A percentile compares a stretch with the other conserved stretches of the same genome.
phyloP scores from a whole-genome alignment of 441 rosid genomes.

The Populus hybrid region DNA sequence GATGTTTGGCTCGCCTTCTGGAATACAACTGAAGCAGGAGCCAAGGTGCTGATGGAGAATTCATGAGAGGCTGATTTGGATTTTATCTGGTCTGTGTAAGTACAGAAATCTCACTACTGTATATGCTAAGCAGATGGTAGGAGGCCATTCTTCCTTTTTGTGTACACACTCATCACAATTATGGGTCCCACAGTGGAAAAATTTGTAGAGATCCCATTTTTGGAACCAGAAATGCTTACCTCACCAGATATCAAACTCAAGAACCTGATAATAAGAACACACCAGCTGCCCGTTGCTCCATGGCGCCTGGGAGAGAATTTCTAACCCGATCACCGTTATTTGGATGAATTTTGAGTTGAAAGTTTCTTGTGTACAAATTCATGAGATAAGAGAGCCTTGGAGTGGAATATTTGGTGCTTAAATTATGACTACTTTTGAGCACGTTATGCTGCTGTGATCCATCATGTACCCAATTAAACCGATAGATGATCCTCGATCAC shows the following conservation, averaged over 20 bases:
- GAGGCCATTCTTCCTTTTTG: slow-evolving; percentile 28
- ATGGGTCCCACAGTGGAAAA: slow-evolving; percentile 30
- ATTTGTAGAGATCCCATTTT: slow-evolving; percentile 45
- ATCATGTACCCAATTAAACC: background rate
- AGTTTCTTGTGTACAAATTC: slow-evolving; percentile 35
- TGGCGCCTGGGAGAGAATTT: slow-evolving; percentile 18
- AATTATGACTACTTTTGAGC: slow-evolving; percentile 11
- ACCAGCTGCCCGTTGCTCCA: slow-evolving; percentile 16
- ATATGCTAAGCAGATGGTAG: slow-evolving; percentile 48
- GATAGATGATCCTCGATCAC: background rate
- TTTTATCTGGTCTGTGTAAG: slow-evolving; percentile 36
- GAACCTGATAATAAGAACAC: slow-evolving; percentile 32
- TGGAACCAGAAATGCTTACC: slow-evolving; percentile 37
- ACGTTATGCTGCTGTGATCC: background rate
- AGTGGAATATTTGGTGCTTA: slow-evolving; percentile 31
- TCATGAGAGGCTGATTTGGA: slow-evolving; percentile 20
- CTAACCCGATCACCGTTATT: slow-evolving; percentile 22
- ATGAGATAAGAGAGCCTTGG: slow-evolving; percentile 11
- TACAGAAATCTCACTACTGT: slow-evolving; percentile 35
- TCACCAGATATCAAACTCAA: slow-evolving; percentile 25
- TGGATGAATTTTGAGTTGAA: slow-evolving; percentile 30
- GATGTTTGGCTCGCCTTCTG: slow-evolving; percentile 46
- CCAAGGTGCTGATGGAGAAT: slow-evolving; percentile 60
- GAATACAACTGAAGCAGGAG: slow-evolving; percentile 80
- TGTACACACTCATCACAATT: slow-evolving; percentile 26